Conservation (phyloP, 148 eudicot species). For the Rhododendron ferrugineum region DNA sequence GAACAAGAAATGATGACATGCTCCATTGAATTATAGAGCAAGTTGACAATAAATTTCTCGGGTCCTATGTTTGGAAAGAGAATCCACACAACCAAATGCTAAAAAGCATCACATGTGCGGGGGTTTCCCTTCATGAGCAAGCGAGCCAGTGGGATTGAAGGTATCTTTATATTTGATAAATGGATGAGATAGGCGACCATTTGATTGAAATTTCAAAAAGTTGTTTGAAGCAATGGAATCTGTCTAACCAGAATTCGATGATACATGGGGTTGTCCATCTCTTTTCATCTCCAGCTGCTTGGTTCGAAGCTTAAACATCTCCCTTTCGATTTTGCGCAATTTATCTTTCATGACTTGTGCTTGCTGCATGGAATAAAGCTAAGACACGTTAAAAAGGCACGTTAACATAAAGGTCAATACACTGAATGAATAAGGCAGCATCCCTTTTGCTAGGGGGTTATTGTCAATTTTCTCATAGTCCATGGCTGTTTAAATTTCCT, state of each 20-base stretch:
- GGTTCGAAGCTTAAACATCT: slow-evolving; percentile 30
- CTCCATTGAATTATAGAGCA: neutral
- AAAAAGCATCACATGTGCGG: neutral
- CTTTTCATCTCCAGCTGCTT: slow-evolving; percentile 25
- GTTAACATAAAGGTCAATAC: neutral
- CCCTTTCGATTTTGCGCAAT: slow-evolving; percentile 32
- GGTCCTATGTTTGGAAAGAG: neutral
- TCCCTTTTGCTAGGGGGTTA: neutral
- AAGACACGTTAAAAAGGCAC: neutral
- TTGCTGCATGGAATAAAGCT: slow-evolving; percentile 25
- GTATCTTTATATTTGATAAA: neutral
- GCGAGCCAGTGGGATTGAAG: neutral
- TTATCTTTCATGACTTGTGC: slow-evolving; percentile 29
- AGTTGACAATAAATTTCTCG: neutral
- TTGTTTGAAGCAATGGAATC: neutral
- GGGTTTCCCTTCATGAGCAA: neutral
- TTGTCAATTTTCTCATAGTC: neutral
- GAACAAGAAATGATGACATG: neutral
- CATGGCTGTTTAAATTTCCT: neutral
- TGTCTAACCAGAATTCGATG: slow-evolving; percentile 23
- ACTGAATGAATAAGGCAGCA: neutral
- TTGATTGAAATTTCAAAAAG: neutral
- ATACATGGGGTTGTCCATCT: slow-evolving; percentile 19
- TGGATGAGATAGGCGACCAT: neutral
- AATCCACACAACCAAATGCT: neutral